A percentile compares a stretch with the other conserved stretches of the same genome.
phyloP scores from a whole-genome alignment of 441 rosid species.

The Euphorbia corollata region DNA sequence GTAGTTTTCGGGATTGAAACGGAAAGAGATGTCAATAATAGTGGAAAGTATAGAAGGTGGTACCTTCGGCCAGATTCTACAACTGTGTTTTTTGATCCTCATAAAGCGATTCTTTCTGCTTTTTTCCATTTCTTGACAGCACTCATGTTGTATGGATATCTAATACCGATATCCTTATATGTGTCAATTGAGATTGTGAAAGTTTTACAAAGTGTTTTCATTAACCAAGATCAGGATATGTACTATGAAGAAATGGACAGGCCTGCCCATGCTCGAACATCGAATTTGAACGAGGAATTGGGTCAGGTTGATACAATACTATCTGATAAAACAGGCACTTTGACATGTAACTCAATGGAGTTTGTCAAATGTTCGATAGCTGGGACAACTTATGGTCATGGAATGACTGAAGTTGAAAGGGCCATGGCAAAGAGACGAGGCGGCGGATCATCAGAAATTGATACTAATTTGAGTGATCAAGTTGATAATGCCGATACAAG shows the following conservation, averaged over 20 bases:
- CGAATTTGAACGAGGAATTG: slow-evolving; percentile 92
- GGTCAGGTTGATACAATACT: slow-evolving; percentile 79
- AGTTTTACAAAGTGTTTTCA: slow-evolving; percentile 80
- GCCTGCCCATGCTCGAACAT: slow-evolving; percentile 83
- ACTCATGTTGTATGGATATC: slow-evolving; percentile 83
- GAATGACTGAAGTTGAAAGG: slow-evolving; percentile 74
- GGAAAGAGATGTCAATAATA: slow-evolving; percentile 33
- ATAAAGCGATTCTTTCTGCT: slow-evolving; percentile 41
- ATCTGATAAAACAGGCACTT: slow-evolving; percentile 90
- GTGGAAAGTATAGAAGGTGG: slow-evolving; percentile 55
- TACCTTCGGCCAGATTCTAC: slow-evolving; percentile 64
- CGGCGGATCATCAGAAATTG: slow-evolving; percentile 26
- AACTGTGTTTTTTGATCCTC: slow-evolving; percentile 56
- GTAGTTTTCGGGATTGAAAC: slow-evolving; percentile 62
- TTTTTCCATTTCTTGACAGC: slow-evolving; percentile 79
- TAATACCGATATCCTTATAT: slow-evolving; percentile 86
- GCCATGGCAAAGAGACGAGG: slow-evolving; percentile 44
- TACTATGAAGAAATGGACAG: slow-evolving; percentile 63
- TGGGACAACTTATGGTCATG: slow-evolving; percentile 68
- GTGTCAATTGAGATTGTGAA: slow-evolving; percentile 85
- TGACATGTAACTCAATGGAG: slow-evolving; percentile 95
- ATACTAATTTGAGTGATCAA: slow-evolving; percentile 20
- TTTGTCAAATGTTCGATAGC: slow-evolving; percentile 79
- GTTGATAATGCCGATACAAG: slow-evolving; percentile 17
- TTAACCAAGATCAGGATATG: slow-evolving; percentile 78